A percentile compares a stretch with the other conserved stretches of the same genome.
Conservation (phyloP, 495 filamentous ascomycete genomes). For the Articulospora tetracladia region DNA sequence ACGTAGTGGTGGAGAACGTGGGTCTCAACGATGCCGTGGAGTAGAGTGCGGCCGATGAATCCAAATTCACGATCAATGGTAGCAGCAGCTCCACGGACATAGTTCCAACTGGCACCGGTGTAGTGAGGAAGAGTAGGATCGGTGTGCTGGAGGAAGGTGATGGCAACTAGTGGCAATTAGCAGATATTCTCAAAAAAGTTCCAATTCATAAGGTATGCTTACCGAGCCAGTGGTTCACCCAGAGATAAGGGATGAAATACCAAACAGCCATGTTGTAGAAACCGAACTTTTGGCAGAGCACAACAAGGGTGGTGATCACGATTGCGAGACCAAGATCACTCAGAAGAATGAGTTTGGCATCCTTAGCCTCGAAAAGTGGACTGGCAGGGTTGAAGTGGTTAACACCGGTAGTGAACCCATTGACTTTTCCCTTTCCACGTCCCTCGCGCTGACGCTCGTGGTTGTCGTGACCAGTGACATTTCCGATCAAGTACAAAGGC, state of each 20-base stretch:
- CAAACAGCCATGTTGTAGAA: conserved; percentile 84
- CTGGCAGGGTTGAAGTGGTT: conserved; percentile 91
- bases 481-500: conserved; percentile 79
- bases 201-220: conserved; percentile 33
- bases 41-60: conserved; percentile 78
- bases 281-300: conserved; percentile 68
- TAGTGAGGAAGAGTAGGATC: conserved; percentile 86
- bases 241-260: conserved; percentile 93
- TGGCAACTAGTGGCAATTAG: conserved; percentile 56
- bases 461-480: conserved; percentile 92
- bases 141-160: conserved; percentile 90
- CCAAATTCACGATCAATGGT: conserved; percentile 90
- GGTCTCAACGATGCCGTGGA: conserved; percentile 91
- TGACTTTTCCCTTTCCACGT: conserved; percentile 83
- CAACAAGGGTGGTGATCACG: conserved; percentile 46
- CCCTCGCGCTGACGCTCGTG: conserved; percentile 83
- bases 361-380: conserved; percentile 88
- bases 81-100: conserved; percentile 76
- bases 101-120: conserved; percentile 72
- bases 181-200: background rate
- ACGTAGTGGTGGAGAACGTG: conserved; percentile 91
- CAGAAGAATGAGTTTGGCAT: conserved; percentile 74
- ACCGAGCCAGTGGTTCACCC: conserved; percentile 98
- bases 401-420: conserved; percentile 74
- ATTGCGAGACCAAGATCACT: conserved; percentile 77